Base-by-base conservation (phyloP, 371 early-diverging fungal species). In the Mortierella sp. region DNA sequence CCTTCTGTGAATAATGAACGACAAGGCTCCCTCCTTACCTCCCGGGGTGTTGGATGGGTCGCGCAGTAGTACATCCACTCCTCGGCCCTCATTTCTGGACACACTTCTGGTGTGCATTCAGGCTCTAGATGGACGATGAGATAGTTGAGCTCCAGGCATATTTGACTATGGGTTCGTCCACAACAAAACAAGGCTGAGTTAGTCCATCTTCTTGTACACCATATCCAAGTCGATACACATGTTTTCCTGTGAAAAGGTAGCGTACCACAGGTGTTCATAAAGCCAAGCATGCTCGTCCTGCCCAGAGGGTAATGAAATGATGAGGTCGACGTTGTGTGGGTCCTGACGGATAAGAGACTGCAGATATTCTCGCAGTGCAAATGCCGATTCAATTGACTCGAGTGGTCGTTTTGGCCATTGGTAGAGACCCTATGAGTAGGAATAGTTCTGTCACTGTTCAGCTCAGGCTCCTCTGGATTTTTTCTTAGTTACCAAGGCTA, bases 31-130 rank as follows among this genome's bases (percentile, higher is more conserved):
- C 19, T 24, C 70, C 38, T 89, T 92, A 96, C 97, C 60, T 94
- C 91, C 81, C 95, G 93, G 9, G 97, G 96, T 0, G 92, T 89
- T 34, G 93, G 92, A 80, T 99, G 99, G 3, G 96, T 96, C 5
- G 99, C 99, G 84, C 99, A 99, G 34, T 97, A 93, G 90, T 96
- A 98, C 75, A 95, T 89, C 95, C 96, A 97, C 31, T 97, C 98
- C 63, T 94, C 94, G 7, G 98, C 98, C 79, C 96, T 95, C 99
- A 99, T 99, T 58, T 97, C 96, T 0, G 96, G 96, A 82, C 99
- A 99, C 16, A 91, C 89, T 42, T 93, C 92, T 11, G 88, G 88
- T 0, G 95, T 96, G 82, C 99, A 99, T 74, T 97, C 98, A 19
- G 88, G 75, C 78, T 92, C 93, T 63, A 98, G 89, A 71, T 94